A percentile compares a stretch with the other conserved stretches of the same genome.
Conservation (phyloP, 352 stramenopile species). For the Phytophthora tentaculata region DNA sequence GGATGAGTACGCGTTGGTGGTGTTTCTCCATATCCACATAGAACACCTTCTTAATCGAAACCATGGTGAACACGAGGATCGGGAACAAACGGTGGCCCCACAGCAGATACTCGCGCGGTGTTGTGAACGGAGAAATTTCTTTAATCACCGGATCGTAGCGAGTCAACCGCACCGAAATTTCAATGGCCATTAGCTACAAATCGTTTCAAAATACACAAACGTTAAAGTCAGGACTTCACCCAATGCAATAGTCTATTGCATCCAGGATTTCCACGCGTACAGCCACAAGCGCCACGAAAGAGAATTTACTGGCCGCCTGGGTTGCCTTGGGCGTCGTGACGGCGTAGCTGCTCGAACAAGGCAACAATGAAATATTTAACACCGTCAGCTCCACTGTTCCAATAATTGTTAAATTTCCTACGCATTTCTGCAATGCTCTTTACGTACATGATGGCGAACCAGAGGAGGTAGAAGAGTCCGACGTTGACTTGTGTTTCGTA, state of each 20-base stretch:
- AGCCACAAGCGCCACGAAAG: constrained; percentile 48
- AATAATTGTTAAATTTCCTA: background rate
- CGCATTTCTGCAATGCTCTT: constrained; percentile 6
- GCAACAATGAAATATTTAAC: constrained; percentile 3
- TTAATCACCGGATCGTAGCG: constrained; percentile 62
- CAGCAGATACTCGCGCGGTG: constrained; percentile 62
- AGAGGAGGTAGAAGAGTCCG: constrained; percentile 73
- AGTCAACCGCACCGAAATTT: constrained; percentile 60
- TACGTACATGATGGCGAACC: constrained; percentile 66
- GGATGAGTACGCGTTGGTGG: constrained; percentile 44
- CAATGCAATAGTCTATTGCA: background rate
- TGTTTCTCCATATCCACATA: constrained; percentile 73
- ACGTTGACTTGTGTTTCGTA: constrained; percentile 64
- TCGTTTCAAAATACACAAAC: constrained; percentile 7
- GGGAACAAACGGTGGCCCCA: constrained; percentile 66
- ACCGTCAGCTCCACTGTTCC: too few relatives aligned
- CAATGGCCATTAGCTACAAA: constrained; percentile 54
- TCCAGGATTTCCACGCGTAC: constrained; percentile 44
- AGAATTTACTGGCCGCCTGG: constrained; percentile 52
- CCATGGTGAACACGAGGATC: constrained; percentile 46
- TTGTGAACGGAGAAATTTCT: constrained; percentile 52
- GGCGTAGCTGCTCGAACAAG: constrained; percentile 43
- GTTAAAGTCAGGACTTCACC: background rate
- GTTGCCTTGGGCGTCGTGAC: constrained; percentile 53
- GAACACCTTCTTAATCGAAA: constrained; percentile 60